These are phyloP conservation scores for Leishmania major DNA, from an alignment of 208 protist genomes.

Conservation along the genomic window DNA sequence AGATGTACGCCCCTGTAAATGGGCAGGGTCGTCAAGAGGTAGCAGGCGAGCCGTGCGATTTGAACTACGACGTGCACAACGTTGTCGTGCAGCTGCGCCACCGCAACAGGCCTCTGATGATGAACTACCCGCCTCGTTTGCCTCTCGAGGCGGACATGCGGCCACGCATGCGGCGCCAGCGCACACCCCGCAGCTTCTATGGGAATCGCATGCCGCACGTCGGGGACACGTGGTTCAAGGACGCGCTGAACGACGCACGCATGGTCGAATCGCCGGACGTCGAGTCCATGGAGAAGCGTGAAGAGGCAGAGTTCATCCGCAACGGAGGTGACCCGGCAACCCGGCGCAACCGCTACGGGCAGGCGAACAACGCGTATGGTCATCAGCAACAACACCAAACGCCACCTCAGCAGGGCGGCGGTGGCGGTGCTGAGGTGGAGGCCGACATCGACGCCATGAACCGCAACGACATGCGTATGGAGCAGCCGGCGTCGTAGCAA, in stretches of 20 bases:
- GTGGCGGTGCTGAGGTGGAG: constrained; percentile 3
- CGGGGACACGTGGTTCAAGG: constrained; percentile 56
- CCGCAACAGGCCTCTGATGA: constrained; percentile 39
- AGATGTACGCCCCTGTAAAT: constrained; percentile 32
- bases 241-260: constrained; percentile 40
- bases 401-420: background rate
- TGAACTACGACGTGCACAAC: constrained; percentile 62
- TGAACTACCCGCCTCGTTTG: constrained; percentile 46
- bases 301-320: constrained; percentile 38
- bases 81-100: constrained; percentile 51
- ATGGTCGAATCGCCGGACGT: constrained; percentile 57
- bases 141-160: constrained; percentile 45
- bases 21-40: constrained; percentile 43
- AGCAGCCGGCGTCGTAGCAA: constrained; percentile 21
- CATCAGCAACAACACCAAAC: constrained; percentile 13
- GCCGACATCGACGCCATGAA: constrained; percentile 18
- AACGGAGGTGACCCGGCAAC: constrained; percentile 33
- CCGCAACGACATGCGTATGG: constrained; percentile 18
- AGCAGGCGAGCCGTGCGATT: constrained; percentile 57
- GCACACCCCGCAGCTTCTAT: constrained; percentile 76
- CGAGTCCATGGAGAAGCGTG: constrained; percentile 38
- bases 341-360: constrained; percentile 33
- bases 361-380: constrained; percentile 21
- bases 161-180: constrained; percentile 43
- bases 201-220: constrained; percentile 36